phyloP scores from a whole-genome alignment of 2,329 filamentous ascomycete species.

The Stemphylium lycopersici region DNA sequence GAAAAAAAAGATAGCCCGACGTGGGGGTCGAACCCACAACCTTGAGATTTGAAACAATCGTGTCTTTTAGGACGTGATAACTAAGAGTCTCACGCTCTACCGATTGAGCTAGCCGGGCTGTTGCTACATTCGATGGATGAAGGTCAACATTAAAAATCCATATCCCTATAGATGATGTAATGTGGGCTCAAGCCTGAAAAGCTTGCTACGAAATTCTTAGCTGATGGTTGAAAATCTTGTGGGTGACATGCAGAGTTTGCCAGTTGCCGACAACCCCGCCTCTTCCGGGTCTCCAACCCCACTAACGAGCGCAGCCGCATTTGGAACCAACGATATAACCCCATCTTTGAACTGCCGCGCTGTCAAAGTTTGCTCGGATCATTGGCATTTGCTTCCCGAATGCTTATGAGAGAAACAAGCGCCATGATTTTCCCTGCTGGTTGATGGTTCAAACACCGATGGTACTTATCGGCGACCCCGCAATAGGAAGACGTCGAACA shows the following conservation, averaged over 20 bases:
- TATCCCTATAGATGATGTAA: too few relatives aligned
- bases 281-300: neutral
- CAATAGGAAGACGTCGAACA: neutral
- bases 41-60: slow-evolving; percentile 19
- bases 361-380: too few relatives aligned
- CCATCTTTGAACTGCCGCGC: neutral
- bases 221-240: neutral
- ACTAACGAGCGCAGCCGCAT: neutral
- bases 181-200: neutral
- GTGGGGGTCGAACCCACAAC: slow-evolving; percentile 23
- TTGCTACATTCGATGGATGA: slow-evolving; percentile 5
- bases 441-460: too few relatives aligned
- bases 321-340: neutral
- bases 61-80: slow-evolving; percentile 14
- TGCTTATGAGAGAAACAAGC: neutral
- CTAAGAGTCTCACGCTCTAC: slow-evolving; percentile 53
- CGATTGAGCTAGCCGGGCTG: slow-evolving; percentile 39
- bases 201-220: neutral
- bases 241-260: neutral
- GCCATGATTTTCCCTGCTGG: neutral
- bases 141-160: neutral
- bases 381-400: neutral
- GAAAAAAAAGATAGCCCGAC: slow-evolving; percentile 15
- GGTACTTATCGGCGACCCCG: too few relatives aligned
- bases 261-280: neutral